Percentiles rank a stretch among this genome's conserved stretches.
These are phyloP conservation scores for Gynandropsis gynandra DNA, from an alignment of 345 rosid genomes.

Conservation along the genomic window DNA sequence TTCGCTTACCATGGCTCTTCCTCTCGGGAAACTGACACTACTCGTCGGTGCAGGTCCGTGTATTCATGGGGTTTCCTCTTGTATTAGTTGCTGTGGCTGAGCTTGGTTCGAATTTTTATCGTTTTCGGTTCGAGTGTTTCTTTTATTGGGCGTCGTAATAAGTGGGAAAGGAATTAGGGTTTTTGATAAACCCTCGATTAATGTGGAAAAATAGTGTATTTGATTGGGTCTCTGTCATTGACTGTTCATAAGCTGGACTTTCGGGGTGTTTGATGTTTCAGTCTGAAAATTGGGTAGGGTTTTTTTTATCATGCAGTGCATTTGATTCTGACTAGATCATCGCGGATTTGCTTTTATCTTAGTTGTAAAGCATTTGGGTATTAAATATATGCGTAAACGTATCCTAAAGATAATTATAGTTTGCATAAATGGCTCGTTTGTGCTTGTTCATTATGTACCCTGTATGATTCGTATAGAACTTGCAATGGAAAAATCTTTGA, in stretches of 20 bases:
- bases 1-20: conserved; percentile 26
- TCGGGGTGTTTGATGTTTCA: conserved; percentile 3
- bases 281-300: background rate
- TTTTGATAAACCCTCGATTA: conserved; percentile 23
- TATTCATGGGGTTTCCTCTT: background rate
- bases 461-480: too few species aligned
- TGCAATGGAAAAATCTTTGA: too few species aligned
- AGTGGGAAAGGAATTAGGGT: conserved; percentile 23
- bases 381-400: too few species aligned
- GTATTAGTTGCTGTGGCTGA: background rate
- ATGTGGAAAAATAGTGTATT: too few species aligned
- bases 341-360: too few species aligned
- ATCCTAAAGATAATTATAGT: too few species aligned
- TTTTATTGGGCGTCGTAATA: conserved; percentile 6
- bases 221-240: background rate
- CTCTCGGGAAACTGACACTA: conserved; percentile 32
- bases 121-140: background rate
- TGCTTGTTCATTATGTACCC: too few species aligned
- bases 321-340: background rate
- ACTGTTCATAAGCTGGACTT: background rate
- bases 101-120: background rate
- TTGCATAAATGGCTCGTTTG: too few species aligned
- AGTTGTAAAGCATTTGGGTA: too few species aligned
- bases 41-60: conserved; percentile 36
- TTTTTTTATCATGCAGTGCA: background rate